Percentiles rank a stretch among this genome's conserved stretches.
Conservation (phyloP, 306 rosid species). For the Cucumis melo region DNA sequence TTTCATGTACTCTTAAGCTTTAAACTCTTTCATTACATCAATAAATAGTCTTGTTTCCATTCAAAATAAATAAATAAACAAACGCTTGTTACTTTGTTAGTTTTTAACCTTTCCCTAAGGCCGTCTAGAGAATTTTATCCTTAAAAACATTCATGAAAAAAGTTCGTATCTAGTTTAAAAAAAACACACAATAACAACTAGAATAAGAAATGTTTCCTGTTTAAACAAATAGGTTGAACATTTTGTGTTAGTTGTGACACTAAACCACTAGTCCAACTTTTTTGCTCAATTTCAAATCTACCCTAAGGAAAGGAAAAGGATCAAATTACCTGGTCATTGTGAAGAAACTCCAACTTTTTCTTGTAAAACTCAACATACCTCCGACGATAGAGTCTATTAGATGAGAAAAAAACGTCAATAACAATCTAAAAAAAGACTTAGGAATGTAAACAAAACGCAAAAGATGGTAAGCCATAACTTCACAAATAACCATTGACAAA, state of each 20-base stretch:
- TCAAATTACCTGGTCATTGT: constrained; percentile 57
- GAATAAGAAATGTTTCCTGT: background rate
- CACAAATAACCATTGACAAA: background rate
- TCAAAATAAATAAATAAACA: no score
- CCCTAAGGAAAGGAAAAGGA: background rate
- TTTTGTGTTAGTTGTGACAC: background rate
- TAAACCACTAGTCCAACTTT: background rate
- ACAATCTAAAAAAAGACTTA: background rate
- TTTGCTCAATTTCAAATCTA: background rate
- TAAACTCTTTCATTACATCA: no score
- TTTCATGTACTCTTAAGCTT: no score
- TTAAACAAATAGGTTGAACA: background rate
- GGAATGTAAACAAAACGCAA: background rate
- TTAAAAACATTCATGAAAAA: background rate
- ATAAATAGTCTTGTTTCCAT: no score
- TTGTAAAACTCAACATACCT: constrained; percentile 65
- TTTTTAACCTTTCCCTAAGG: background rate
- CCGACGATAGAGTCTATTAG: constrained; percentile 62
- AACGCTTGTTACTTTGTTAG: background rate
- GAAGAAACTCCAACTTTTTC: constrained; percentile 68
- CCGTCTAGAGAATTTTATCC: background rate
- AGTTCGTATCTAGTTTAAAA: background rate
- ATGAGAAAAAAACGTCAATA: constrained; percentile 4
- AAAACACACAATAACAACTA: background rate
- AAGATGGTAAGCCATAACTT: background rate